Evolutionary conservation across 495 filamentous ascomycete species (phyloP), one percentile per base, ranked within the genome.

Genomic region (Penicillium herquei): DNA sequence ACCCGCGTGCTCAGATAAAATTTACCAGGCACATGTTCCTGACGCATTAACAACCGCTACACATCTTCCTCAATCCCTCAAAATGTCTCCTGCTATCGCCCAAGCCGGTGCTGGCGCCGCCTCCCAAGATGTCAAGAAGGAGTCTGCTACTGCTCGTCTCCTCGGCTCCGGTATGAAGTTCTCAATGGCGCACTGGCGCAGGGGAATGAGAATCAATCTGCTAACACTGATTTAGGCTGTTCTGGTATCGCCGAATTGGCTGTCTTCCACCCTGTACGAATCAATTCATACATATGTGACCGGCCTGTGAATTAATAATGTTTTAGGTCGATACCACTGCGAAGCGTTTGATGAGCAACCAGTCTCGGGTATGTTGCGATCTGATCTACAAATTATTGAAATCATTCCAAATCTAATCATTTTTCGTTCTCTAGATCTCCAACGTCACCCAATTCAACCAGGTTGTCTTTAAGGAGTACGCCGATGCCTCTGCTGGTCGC

Each of bases 291-390:
- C 1, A 26, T 6, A 12, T 52, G 18, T 17, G 13, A 32, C 31
- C 31, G 13, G 14, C 43, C 41, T 42, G 61, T 69, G 75, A 56
- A 76, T 40, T 26, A 37, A 34, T 3, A 12, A 3, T 34, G 14
- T 45, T n/a, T 63, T 68, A 94, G 90, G 91, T 99, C 73, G 94
- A 99, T 72, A 99, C 94, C 40, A 96, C 91, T 54, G 92, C 94
- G 45, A 99, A 99, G 80, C 90, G 94, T 44, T 85, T 99, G 75
- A 99, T 99, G 94, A 96, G 91, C 86, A 98, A 99, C 72, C 87
- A 96, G 67, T 83, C 82, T 62, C 84, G 80, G 74, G 89, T 91
- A 63, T 69, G 74, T 54, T 49, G 44, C 40, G 40, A 53, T 52
- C 40, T 37, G 42, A 31, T 44, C 55, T 37, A 14, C 10, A 21